Evolutionary conservation across 371 early-diverging fungal species (phyloP), one percentile per base, ranked within the genome.

Genomic region (Fennellomyces sp.): DNA sequence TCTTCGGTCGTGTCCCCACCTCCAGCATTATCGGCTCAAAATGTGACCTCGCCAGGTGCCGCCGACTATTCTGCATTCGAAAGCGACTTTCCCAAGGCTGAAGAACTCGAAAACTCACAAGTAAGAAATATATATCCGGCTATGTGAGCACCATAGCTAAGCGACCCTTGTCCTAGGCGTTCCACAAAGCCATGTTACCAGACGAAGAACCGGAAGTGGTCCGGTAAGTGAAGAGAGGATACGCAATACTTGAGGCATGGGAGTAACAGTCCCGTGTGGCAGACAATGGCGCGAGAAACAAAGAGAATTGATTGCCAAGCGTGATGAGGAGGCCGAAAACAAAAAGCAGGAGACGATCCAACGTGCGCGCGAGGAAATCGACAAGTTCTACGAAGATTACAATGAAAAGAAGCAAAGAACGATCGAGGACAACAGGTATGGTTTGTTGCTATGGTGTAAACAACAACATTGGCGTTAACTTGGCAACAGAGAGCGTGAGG

Each of bases 371-470:
- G 90, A 88, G 48, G 86, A 87, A 5, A 87, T 97, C 59, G 96
- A 97, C 65, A 84, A 88, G 50, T 96, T 96, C 74, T 97, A 97
- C 66, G 95, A 94, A 58, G 96, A 96, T 41, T 97, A 96, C 69
- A 95, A 95, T 63, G 91, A 91, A 65, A 94, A 91, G 78, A 94
- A 93, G 72, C 84, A 86, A 42, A 87, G 87, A 62, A 76, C 88
- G 2, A 86, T 94, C 52, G 80, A 85, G 59, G 82, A 88, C 60
- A 96, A 96, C 83, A 81, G 89, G 85, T 84, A 80, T 57, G 31
- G 25, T 19, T 8, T 27, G 21, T 3, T 56, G 45, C 21, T 27
- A 41, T 30, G 25, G 30, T 52, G 33, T 23, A 19, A 33, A 30
- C 31, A 23, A n/a, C n/a, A n/a, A n/a, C n/a, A n/a, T n/a, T n/a